Percentiles rank a stretch among this genome's conserved stretches.
These are phyloP conservation scores for Colletotrichum tabaci DNA, from an alignment of 2,329 filamentous ascomycete species.

Conservation along the genomic window DNA sequence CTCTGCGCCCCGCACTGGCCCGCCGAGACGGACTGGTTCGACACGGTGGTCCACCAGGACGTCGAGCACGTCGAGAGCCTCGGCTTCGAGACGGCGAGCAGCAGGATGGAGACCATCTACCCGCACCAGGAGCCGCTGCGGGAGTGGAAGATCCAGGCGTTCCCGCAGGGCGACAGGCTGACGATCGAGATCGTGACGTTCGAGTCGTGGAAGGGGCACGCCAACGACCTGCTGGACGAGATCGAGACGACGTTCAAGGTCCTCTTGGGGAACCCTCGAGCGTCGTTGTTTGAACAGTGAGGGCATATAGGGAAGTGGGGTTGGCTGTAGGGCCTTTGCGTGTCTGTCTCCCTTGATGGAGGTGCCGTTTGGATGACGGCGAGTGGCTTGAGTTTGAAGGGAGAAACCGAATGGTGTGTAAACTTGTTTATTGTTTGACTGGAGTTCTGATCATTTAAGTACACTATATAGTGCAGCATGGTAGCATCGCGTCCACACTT, in stretches of 20 bases:
- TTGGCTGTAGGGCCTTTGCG: background rate
- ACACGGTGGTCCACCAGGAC: constrained; percentile 72
- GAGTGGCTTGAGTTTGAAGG: background rate
- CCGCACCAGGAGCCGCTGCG: constrained; percentile 69
- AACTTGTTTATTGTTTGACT: background rate
- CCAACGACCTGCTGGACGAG: constrained; percentile 65
- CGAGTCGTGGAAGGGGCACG: constrained; percentile 68
- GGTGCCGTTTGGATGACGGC: background rate
- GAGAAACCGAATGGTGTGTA: no score
- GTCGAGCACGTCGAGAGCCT: constrained; percentile 73
- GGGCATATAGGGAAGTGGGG: background rate
- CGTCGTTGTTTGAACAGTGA: constrained; percentile 48
- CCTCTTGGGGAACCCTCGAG: constrained; percentile 55
- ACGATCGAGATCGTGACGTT: constrained; percentile 74
- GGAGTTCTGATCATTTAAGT: constrained; percentile 12
- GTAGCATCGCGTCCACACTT: no score
- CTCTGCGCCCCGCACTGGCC: constrained; percentile 62
- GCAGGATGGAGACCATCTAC: constrained; percentile 70
- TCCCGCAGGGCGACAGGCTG: constrained; percentile 65
- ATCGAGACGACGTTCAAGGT: constrained; percentile 58
- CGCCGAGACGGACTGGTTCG: constrained; percentile 60
- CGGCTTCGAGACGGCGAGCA: constrained; percentile 53
- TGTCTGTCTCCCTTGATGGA: constrained; percentile 3
- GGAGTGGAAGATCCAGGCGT: constrained; percentile 75
- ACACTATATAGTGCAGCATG: no score